Evolutionary conservation across 306 rosid species (phyloP).

Genomic region (Echinosophora koreensis): DNA sequence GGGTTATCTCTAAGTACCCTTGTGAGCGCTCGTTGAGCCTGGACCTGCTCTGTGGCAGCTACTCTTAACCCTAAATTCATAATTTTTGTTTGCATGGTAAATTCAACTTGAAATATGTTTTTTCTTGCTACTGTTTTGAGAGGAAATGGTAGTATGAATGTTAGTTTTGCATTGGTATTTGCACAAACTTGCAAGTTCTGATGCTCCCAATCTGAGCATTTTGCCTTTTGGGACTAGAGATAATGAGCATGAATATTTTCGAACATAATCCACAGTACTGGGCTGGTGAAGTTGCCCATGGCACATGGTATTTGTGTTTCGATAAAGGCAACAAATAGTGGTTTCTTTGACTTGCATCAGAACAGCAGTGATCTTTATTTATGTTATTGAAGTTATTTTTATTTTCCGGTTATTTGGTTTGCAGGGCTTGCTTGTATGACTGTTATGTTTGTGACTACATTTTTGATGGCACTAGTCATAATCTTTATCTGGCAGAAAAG

Average conservation of each 20-base stretch:
- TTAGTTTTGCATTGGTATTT: no score
- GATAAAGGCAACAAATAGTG: background rate
- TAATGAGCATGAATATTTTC: slow-evolving; percentile 20
- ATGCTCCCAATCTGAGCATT: background rate
- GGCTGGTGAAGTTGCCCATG: background rate
- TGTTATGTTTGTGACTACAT: slow-evolving; percentile 81
- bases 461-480: slow-evolving; percentile 80
- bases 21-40: no score
- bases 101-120: background rate
- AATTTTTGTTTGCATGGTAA: background rate
- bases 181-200: background rate
- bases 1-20: no score
- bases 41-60: no score
- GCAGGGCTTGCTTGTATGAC: slow-evolving; percentile 86
- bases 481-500: slow-evolving; percentile 83
- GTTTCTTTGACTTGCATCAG: background rate
- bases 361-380: background rate
- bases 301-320: background rate
- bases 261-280: background rate
- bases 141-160: no score
- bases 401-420: slow-evolving; percentile 46
- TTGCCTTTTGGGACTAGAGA: slow-evolving; percentile 1
- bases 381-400: background rate
- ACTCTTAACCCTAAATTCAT: no score
- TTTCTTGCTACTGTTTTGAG: no score